These are phyloP conservation scores for Neoascochyta sp. DNA, from an alignment of 2,329 filamentous ascomycete genomes.

Conservation along the genomic window DNA sequence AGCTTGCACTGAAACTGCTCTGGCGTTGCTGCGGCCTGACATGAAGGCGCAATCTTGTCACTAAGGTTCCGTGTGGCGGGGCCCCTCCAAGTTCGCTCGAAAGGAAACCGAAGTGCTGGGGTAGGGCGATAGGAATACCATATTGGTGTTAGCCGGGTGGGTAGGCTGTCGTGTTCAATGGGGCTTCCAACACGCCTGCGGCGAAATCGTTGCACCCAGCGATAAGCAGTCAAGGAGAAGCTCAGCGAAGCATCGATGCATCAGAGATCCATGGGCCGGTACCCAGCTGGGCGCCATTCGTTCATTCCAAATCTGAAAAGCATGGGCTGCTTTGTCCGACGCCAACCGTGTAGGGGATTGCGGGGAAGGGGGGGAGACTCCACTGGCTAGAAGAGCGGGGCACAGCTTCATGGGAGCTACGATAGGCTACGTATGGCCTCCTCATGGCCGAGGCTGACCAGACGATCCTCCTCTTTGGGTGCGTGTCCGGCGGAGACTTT, in stretches of 20 bases:
- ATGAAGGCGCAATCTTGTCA: no score
- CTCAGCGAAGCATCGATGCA: no score
- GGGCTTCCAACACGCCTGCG: no score
- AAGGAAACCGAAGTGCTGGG: constrained; percentile 32
- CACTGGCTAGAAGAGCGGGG: constrained; percentile 30
- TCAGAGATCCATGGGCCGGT: no score
- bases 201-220: no score
- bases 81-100: constrained; percentile 40
- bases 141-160: constrained; percentile 21
- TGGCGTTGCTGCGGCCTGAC: background rate
- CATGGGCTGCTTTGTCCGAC: no score
- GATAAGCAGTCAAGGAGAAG: no score
- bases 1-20: constrained; percentile 7
- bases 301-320: no score
- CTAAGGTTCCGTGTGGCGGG: no score
- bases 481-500: constrained; percentile 17
- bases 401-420: constrained; percentile 15
- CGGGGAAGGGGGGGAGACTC: constrained; percentile 35
- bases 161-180: no score
- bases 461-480: constrained; percentile 11
- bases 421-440: constrained; percentile 26
- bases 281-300: no score
- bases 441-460: constrained; percentile 33
- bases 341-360: no score
- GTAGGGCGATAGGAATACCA: constrained; percentile 14